Evolutionary conservation across 1,284 basidiomycete genomes (phyloP).

Genomic region (Macrocystidia cucumis): DNA sequence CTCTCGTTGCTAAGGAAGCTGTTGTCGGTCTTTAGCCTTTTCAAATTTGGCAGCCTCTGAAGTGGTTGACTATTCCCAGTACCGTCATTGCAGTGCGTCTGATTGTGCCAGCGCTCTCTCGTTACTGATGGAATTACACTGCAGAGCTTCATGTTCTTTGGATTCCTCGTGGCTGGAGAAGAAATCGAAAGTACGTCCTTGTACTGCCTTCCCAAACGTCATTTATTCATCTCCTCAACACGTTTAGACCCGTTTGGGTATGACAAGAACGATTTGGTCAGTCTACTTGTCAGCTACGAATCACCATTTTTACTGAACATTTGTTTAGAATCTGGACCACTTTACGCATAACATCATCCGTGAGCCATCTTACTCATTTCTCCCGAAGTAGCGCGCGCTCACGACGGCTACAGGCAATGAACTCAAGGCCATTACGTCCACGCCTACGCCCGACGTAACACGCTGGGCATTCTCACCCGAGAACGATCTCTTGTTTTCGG

Average conservation of each 20-base stretch:
- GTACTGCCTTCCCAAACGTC: constrained; percentile 2
- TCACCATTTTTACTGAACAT: no score
- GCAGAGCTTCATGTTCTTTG: constrained; percentile 58
- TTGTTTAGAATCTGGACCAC: constrained; percentile 49
- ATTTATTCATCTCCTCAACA: constrained; percentile 8
- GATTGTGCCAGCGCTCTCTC: not conserved
- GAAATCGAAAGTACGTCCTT: constrained; percentile 57
- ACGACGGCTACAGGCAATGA: constrained; percentile 36
- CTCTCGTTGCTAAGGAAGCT: constrained; percentile 1
- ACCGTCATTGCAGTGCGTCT: constrained; percentile 32
- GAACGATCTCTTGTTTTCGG: constrained; percentile 48
- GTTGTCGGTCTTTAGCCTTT: constrained; percentile 39
- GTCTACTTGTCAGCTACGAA: no score
- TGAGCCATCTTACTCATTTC: constrained; percentile 16
- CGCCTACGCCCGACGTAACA: constrained; percentile 46
- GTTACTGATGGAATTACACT: constrained; percentile 16
- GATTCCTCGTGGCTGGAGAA: constrained; percentile 62
- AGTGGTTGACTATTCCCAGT: constrained; percentile 62
- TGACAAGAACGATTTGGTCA: constrained; percentile 60
- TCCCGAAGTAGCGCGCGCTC: constrained; percentile 1
- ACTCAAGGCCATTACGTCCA: constrained; percentile 46
- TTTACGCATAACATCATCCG: constrained; percentile 62
- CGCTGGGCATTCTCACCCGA: constrained; percentile 51
- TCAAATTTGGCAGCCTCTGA: constrained; percentile 54
- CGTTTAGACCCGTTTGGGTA: constrained; percentile 53